phyloP scores from a whole-genome alignment of 2,329 filamentous ascomycete species.

The Plectosphaerella plurivora region DNA sequence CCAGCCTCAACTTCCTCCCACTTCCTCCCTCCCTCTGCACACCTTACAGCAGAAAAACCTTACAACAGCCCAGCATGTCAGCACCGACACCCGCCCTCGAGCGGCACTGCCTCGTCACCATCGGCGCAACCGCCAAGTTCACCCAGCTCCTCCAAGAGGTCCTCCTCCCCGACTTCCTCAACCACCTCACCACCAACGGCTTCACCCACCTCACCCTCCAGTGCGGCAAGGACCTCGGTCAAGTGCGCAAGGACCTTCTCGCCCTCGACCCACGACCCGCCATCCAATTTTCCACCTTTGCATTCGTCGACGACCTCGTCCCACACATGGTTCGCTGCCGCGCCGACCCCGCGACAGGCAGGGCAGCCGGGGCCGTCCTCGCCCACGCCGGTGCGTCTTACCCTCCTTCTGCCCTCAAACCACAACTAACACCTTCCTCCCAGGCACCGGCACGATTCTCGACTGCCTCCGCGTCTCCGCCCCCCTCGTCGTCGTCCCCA shows the following conservation, averaged over 20 bases:
- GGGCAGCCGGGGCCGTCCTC: slow-evolving; percentile 68
- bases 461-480: slow-evolving; percentile 71
- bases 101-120: slow-evolving; percentile 73
- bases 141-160: slow-evolving; percentile 63
- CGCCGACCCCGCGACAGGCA: slow-evolving; percentile 30
- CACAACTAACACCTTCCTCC: too few species aligned
- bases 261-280: slow-evolving; percentile 22
- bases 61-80: too few species aligned
- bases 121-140: slow-evolving; percentile 89
- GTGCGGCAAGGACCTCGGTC: slow-evolving; percentile 65
- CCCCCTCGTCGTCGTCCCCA: slow-evolving; percentile 86
- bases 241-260: slow-evolving; percentile 36
- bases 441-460: slow-evolving; percentile 86
- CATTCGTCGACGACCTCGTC: slow-evolving; percentile 60
- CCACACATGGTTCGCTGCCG: slow-evolving; percentile 55
- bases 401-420: neutral
- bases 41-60: too few species aligned
- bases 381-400: slow-evolving; percentile 75
- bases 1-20: too few species aligned
- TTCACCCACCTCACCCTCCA: slow-evolving; percentile 77
- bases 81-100: neutral
- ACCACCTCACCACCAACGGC: slow-evolving; percentile 48
- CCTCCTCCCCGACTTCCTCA: slow-evolving; percentile 58
- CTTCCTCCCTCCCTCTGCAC: too few species aligned
- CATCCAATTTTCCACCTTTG: slow-evolving; percentile 57